Conservation (phyloP, 2,329 filamentous ascomycete species). For the Phaeosphaeriaceae sp. region DNA sequence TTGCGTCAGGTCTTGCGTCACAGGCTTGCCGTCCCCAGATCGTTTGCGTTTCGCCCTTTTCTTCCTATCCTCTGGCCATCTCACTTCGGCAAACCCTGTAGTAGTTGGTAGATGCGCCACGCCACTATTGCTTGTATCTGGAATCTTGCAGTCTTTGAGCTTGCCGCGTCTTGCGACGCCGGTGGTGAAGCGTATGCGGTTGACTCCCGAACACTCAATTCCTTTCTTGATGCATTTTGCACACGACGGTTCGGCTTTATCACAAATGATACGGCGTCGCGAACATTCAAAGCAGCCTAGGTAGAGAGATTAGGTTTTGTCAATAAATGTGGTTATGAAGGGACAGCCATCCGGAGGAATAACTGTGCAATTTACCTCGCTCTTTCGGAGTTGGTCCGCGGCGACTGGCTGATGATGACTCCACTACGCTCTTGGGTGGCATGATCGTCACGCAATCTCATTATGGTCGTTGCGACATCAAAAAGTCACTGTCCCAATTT, state of each 20-base stretch:
- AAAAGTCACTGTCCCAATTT: too few relatives aligned
- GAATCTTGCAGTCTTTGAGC: constrained; percentile 22
- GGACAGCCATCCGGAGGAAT: too few relatives aligned
- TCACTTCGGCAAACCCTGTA: constrained; percentile 2
- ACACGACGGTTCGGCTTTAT: constrained; percentile 50
- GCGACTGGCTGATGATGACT: background rate
- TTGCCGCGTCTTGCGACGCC: constrained; percentile 30
- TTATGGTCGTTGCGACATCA: background rate
- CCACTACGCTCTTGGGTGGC: constrained; percentile 1
- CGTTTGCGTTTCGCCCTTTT: background rate
- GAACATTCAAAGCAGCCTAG: constrained; percentile 49
- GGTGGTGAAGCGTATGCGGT: constrained; percentile 47
- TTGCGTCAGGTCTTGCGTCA: too few relatives aligned
- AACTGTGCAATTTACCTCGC: constrained; percentile 2
- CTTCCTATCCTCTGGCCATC: constrained; percentile 3
- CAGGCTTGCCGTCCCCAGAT: background rate
- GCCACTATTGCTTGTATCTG: constrained; percentile 2
- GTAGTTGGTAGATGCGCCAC: background rate
- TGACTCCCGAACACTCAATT: constrained; percentile 50
- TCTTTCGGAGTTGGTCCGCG: constrained; percentile 4
- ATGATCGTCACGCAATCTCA: background rate
- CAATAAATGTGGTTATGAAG: background rate
- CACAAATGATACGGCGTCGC: constrained; percentile 49
- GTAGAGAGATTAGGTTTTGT: background rate
- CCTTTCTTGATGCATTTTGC: constrained; percentile 49